Base-by-base conservation (phyloP, 345 rosid species). In the Salix viminalis region DNA sequence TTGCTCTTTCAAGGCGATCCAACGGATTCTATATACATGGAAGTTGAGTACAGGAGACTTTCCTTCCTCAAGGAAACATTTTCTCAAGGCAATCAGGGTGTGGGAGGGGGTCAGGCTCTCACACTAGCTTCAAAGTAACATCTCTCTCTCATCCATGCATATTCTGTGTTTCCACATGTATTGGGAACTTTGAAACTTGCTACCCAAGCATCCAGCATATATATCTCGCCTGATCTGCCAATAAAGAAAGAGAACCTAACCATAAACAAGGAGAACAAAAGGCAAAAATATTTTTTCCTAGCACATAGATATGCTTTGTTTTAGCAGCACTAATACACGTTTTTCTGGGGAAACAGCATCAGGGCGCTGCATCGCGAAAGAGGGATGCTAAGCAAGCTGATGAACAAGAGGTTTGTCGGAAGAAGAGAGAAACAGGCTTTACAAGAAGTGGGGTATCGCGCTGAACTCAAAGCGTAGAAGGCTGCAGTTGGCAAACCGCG, bases 1-100 rank as follows among this genome's bases (percentile, higher is more conserved):
- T 84, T 96, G 85, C 97, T 96, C 76, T 92, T 96, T 78, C 91
- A 84, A 79, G 99, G 99, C 52, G 98, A 96, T 72, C 92, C 88
- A n/a, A 72, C 88, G 2, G 99, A 96, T 88, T 93, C 96, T 56
- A 89, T 92, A 70, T 96, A 96, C 89, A 84, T 92, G 75, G 99
- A 89, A 80, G 99, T 96, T 41, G 99, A 96, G 89, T 85, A 88
- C 54, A 88, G 96, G 80, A 88, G 97, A 76, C 97, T 96, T 71
- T 86, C 90, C 69, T 96, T 90, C 88, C 90, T 96, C 78, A 87
- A 91, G 84, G 94, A 93, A 77, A 85, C 89, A 69, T 87, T 93
- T 83, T 87, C 92, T 80, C 87, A 71, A 41, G 92, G 92, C 76
- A 87, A 81, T 79, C 86, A 86, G 50, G 87, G 89, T 75, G 69